Conservation (phyloP, 768 basidiomycete genomes). For the Suillus tomentosus region DNA sequence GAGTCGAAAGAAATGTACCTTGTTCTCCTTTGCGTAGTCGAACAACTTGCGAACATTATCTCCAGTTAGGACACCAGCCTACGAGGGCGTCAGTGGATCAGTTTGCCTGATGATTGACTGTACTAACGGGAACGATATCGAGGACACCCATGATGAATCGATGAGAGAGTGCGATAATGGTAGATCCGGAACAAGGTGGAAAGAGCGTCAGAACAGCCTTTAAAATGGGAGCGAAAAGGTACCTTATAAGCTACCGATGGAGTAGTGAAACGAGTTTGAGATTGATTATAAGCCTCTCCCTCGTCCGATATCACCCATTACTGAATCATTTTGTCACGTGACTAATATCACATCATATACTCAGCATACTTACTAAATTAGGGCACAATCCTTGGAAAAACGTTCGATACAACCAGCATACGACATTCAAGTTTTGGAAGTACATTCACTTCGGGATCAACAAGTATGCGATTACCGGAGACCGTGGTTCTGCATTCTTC, state of each 20-base stretch:
- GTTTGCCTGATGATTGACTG: background rate
- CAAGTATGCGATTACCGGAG: background rate
- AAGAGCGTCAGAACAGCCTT: background rate
- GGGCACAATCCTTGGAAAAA: background rate
- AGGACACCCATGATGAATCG: conserved; percentile 67
- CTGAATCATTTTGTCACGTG: background rate
- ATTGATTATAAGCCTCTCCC: conserved; percentile 7
- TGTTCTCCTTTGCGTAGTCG: conserved; percentile 86
- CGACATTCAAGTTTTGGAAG: conserved; percentile 3
- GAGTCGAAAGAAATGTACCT: conserved; percentile 52
- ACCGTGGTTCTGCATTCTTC: conserved; percentile 8
- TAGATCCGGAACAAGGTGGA: conserved; percentile 11
- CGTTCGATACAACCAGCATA: background rate
- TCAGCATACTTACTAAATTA: background rate
- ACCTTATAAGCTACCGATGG: conserved; percentile 11
- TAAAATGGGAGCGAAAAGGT: conserved; percentile 4
- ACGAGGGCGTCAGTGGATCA: conserved; percentile 17
- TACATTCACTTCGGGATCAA: background rate
- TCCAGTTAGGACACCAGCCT: conserved; percentile 96
- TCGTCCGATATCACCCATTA: conserved; percentile 7
- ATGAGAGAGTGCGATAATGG: background rate
- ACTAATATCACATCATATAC: conserved; percentile 2
- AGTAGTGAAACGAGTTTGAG: conserved; percentile 6
- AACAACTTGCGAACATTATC: conserved; percentile 94
- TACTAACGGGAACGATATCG: conserved; percentile 80